A percentile compares a stretch with the other conserved stretches of the same genome.
phyloP scores from a whole-genome alignment of 768 basidiomycete genomes.

The Suillus luteus region DNA sequence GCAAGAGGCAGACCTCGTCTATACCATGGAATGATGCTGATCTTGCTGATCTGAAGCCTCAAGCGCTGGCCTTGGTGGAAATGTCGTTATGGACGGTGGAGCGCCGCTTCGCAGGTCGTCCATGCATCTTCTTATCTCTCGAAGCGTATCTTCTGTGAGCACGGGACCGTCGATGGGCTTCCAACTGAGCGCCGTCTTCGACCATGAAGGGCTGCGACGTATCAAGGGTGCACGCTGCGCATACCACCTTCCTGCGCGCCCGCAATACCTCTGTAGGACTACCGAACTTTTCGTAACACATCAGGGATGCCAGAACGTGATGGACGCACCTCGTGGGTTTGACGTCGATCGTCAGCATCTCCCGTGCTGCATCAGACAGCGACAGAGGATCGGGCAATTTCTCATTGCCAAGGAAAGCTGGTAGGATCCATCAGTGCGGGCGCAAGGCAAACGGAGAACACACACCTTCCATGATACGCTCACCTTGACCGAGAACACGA shows the following conservation, averaged over 20 bases:
- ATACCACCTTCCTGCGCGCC: constrained; percentile 39
- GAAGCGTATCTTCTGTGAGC: constrained; percentile 51
- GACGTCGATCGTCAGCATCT: constrained; percentile 47
- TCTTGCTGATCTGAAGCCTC: background rate
- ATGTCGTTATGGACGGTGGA: background rate
- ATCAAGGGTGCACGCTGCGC: constrained; percentile 53
- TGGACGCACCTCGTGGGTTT: constrained; percentile 31
- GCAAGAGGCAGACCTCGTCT: background rate
- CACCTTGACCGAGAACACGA: constrained; percentile 55
- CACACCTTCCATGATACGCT: constrained; percentile 51
- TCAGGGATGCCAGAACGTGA: background rate
- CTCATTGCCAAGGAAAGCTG: constrained; percentile 57
- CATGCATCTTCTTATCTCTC: constrained; percentile 22
- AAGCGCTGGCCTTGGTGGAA: background rate
- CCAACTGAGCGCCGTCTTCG: constrained; percentile 55
- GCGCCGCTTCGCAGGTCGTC: background rate
- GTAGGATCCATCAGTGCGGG: background rate
- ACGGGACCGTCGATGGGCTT: constrained; percentile 56
- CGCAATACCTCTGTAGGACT: constrained; percentile 61
- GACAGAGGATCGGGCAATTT: constrained; percentile 15
- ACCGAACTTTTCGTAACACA: constrained; percentile 13
- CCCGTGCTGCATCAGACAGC: constrained; percentile 56
- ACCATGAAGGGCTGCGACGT: constrained; percentile 62
- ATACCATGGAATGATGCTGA: too few relatives aligned
- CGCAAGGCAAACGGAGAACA: background rate